A percentile compares a stretch with the other conserved stretches of the same genome.
Evolutionary conservation across 805 yeast genomes (phyloP).

Genomic region (Teunomyces pallodes): DNA sequence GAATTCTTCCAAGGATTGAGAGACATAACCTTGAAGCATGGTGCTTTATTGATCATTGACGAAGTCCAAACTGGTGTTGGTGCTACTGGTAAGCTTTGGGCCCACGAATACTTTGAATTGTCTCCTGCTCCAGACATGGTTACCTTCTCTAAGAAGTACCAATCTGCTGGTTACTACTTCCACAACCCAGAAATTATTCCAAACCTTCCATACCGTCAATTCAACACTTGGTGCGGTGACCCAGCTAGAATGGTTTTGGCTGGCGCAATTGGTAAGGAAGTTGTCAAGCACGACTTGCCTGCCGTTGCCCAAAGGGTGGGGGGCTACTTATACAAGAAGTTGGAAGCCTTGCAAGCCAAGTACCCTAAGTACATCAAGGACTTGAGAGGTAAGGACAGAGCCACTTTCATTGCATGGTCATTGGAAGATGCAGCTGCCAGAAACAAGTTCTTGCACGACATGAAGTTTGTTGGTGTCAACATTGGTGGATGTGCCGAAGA

Average conservation of each 20-base stretch:
- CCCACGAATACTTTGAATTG: slow-evolving; percentile 80
- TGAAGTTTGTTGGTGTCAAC: slow-evolving; percentile 68
- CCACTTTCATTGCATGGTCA: slow-evolving; percentile 84
- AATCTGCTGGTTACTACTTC: slow-evolving; percentile 85
- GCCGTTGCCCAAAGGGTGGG: slow-evolving; percentile 61
- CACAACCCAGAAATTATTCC: slow-evolving; percentile 72
- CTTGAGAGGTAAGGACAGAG: slow-evolving; percentile 73
- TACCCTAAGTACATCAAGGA: slow-evolving; percentile 53
- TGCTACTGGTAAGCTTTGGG: slow-evolving; percentile 85
- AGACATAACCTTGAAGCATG: slow-evolving; percentile 68
- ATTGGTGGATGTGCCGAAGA: slow-evolving; percentile 83
- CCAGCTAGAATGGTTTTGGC: slow-evolving; percentile 78
- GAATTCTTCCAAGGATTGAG: slow-evolving; percentile 80
- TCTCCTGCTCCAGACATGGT: slow-evolving; percentile 78
- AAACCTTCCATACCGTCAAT: slow-evolving; percentile 78
- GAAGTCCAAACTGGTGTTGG: slow-evolving; percentile 92
- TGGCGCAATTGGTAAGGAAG: slow-evolving; percentile 67
- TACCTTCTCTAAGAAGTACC: slow-evolving; percentile 86
- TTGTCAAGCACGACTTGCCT: slow-evolving; percentile 58
- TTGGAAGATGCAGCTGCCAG: slow-evolving; percentile 52
- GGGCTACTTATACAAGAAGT: slow-evolving; percentile 56
- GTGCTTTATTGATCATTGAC: slow-evolving; percentile 71
- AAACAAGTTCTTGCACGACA: slow-evolving; percentile 56
- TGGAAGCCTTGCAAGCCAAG: slow-evolving; percentile 50
- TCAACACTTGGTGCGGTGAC: slow-evolving; percentile 94